Conservation (phyloP, 805 yeast species). For the Candida adriatica region DNA sequence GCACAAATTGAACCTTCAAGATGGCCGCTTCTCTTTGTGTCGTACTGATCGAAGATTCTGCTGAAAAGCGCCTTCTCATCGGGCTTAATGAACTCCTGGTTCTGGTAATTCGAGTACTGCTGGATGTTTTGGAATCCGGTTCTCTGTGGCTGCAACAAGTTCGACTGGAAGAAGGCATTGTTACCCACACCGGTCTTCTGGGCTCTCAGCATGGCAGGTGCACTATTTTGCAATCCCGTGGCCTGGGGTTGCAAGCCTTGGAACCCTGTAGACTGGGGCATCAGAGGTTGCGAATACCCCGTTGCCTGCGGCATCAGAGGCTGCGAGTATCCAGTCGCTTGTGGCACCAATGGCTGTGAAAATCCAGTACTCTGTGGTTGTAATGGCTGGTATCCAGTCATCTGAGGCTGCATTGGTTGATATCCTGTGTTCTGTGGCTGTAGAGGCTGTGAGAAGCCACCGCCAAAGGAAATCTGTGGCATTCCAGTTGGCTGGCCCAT, state of each 20-base stretch:
- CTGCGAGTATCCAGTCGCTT: slow-evolving; percentile 22
- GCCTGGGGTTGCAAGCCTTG: slow-evolving; percentile 25
- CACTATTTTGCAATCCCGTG: slow-evolving; percentile 24
- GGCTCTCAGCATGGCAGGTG: slow-evolving; percentile 40
- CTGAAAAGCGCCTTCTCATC: slow-evolving; percentile 85
- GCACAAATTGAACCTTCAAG: slow-evolving; percentile 80
- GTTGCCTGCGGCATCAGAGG: slow-evolving; percentile 28
- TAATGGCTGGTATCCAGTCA: slow-evolving; percentile 28
- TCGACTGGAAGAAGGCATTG: slow-evolving; percentile 31
- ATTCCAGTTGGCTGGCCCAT: slow-evolving; percentile 17
- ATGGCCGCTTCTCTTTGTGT: slow-evolving; percentile 55
- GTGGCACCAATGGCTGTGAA: slow-evolving; percentile 26
- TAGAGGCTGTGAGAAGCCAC: slow-evolving; percentile 24
- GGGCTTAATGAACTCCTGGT: slow-evolving; percentile 67
- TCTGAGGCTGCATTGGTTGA: slow-evolving; percentile 27
- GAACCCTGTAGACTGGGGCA: slow-evolving; percentile 32
- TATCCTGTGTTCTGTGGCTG: slow-evolving; percentile 23
- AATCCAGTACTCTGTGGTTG: slow-evolving; percentile 27
- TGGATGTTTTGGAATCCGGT: slow-evolving; percentile 26
- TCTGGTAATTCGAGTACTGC: slow-evolving; percentile 24
- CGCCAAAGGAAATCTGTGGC: slow-evolving; percentile 16
- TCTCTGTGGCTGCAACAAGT: slow-evolving; percentile 24
- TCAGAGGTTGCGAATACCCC: slow-evolving; percentile 39
- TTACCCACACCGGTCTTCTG: slow-evolving; percentile 58
- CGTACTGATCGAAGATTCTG: slow-evolving; percentile 86